phyloP scores from a whole-genome alignment of 2,329 filamentous ascomycete genomes.

The Lachnellula arida region DNA sequence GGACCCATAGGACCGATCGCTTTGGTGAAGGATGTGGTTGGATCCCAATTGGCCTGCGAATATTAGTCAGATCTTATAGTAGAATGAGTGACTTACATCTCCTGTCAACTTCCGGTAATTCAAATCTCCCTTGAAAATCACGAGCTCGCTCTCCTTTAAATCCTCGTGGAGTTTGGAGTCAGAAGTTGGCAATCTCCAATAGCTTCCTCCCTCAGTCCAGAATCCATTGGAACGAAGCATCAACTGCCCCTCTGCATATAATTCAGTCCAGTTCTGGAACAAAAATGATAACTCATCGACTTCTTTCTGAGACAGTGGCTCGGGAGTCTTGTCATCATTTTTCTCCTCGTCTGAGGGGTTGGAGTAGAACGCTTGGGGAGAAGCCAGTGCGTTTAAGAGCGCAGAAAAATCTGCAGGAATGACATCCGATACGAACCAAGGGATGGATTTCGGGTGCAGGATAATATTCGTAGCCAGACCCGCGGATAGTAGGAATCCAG shows the following conservation, averaged over 20 bases:
- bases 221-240: conserved; percentile 79
- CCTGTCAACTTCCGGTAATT: conserved; percentile 92
- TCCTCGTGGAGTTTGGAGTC: conserved; percentile 69
- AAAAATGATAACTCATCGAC: conserved; percentile 65
- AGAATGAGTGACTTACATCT: conserved; percentile 58
- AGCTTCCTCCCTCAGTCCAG: conserved; percentile 86
- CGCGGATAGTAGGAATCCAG: conserved; percentile 80
- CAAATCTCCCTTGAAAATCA: conserved; percentile 95
- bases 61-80: conserved; percentile 10
- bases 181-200: conserved; percentile 74
- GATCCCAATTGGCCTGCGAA: conserved; percentile 68
- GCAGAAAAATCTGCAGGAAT: conserved; percentile 78
- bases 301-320: conserved; percentile 63
- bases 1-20: conserved; percentile 84
- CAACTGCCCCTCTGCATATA: conserved; percentile 81
- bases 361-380: conserved; percentile 75
- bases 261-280: conserved; percentile 73
- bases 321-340: conserved; percentile 51
- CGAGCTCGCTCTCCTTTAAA: conserved; percentile 75
- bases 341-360: conserved; percentile 64
- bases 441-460: conserved; percentile 89
- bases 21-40: conserved; percentile 78
- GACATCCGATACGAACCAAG: conserved; percentile 98
- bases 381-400: conserved; percentile 75
- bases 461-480: conserved; percentile 83